These are phyloP conservation scores for Carallia pectinifolia DNA, from an alignment of 345 rosid species.

Conservation along the genomic window DNA sequence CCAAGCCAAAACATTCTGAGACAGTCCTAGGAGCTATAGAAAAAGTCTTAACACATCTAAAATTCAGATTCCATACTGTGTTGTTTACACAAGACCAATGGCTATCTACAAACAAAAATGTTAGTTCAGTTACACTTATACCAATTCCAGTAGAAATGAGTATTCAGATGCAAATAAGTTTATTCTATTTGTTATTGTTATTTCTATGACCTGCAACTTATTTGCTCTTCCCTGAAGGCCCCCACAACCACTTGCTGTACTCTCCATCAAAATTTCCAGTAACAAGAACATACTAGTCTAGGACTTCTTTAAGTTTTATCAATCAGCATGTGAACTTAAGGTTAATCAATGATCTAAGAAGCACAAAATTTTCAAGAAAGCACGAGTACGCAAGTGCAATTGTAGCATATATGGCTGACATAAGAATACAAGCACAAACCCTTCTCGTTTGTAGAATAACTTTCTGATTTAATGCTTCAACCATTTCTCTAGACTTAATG, in stretches of 20 bases:
- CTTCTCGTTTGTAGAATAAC: slow-evolving; percentile 46
- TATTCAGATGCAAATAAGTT: too few species aligned
- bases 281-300: not conserved
- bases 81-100: too few species aligned
- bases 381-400: not conserved
- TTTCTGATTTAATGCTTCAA: slow-evolving; percentile 48
- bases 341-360: not conserved
- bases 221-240: too few species aligned
- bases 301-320: not conserved
- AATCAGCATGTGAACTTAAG: too few species aligned
- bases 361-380: not conserved
- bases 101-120: too few species aligned
- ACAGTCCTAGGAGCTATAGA: not conserved
- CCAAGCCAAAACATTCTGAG: not conserved
- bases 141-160: too few species aligned
- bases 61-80: too few species aligned
- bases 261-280: not conserved
- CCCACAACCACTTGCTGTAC: too few species aligned
- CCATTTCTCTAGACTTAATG: slow-evolving; percentile 49
- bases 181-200: too few species aligned
- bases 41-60: too few species aligned
- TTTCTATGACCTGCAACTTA: too few species aligned
- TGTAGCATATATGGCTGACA: not conserved
- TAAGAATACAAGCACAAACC: slow-evolving; percentile 43
- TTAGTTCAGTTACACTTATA: too few species aligned